Evolutionary conservation across 306 rosid genomes (phyloP).

Genomic region (Ziziphus jujuba): DNA sequence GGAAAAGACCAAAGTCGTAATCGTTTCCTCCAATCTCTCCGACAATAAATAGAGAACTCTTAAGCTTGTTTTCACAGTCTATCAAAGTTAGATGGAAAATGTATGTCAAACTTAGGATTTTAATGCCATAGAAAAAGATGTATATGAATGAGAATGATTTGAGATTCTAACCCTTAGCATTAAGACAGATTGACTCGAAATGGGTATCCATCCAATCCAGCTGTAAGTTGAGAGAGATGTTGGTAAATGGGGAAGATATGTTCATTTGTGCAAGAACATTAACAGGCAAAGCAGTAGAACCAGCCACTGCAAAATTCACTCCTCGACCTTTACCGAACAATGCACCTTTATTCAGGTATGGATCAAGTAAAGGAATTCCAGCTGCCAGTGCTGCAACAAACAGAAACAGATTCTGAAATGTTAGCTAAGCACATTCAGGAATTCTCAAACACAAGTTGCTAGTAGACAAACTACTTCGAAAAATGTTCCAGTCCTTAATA

Average conservation of each 20-base stretch:
- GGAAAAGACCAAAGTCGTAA: conserved; percentile 6
- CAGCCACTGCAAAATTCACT: conserved; percentile 26
- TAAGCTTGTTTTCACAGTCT: conserved; percentile 23
- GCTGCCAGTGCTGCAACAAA: conserved; percentile 6
- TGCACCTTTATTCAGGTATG: conserved; percentile 8
- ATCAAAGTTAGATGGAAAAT: background rate
- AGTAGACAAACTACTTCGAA: too few species aligned
- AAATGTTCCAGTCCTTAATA: too few species aligned
- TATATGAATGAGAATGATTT: too few species aligned
- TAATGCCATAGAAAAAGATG: background rate
- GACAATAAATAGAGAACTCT: conserved; percentile 20
- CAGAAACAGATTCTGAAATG: background rate
- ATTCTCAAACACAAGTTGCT: too few species aligned
- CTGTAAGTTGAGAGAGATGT: conserved; percentile 1
- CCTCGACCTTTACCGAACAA: conserved; percentile 1
- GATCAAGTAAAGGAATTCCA: conserved; percentile 22
- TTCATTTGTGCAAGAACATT: background rate
- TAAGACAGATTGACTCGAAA: conserved; percentile 2
- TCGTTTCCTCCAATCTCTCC: conserved; percentile 28
- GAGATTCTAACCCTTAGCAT: conserved; percentile 2
- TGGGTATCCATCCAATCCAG: conserved; percentile 26
- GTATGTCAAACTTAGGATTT: background rate
- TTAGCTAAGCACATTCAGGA: background rate
- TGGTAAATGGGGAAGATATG: background rate
- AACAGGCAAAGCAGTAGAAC: conserved; percentile 21